Conservation (phyloP, 1,139 yeast genomes). For the Wickerhamomyces sp. region DNA sequence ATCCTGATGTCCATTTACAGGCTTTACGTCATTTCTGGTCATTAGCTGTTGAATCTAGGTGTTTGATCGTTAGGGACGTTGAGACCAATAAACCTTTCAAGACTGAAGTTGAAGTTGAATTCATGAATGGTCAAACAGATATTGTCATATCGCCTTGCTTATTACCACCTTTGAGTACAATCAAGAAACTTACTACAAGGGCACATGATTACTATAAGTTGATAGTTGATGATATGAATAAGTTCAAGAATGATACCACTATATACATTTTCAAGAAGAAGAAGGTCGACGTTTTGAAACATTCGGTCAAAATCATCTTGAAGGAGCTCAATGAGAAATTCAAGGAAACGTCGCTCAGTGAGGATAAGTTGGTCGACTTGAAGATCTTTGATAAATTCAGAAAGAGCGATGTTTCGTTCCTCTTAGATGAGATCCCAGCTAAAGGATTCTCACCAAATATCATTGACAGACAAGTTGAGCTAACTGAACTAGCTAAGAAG, state of each 20-base stretch:
- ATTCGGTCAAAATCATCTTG: conserved; percentile 33
- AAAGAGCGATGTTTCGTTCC: conserved; percentile 13
- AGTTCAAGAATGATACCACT: conserved; percentile 39
- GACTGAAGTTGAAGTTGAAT: conserved; percentile 43
- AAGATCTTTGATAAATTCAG: conserved; percentile 13
- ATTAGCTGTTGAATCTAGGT: conserved; percentile 73
- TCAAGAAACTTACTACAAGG: conserved; percentile 34
- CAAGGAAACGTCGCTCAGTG: conserved; percentile 4
- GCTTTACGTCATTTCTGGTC: conserved; percentile 93
- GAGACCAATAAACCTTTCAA: conserved; percentile 49
- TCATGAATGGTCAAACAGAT: conserved; percentile 35
- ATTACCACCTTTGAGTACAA: conserved; percentile 53
- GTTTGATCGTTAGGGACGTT: conserved; percentile 71
- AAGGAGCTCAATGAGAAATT: conserved; percentile 18
- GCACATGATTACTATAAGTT: conserved; percentile 44
- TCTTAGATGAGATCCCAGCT: conserved; percentile 10
- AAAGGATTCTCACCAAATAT: conserved; percentile 34
- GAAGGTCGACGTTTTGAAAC: conserved; percentile 37
- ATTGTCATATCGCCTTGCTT: conserved; percentile 53
- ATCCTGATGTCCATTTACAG: conserved; percentile 63
- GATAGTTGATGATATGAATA: conserved; percentile 34
- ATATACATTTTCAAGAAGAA: conserved; percentile 46
- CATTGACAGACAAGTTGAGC: conserved; percentile 52
- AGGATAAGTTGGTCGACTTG: conserved; percentile 9
- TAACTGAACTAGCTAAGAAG: conserved; percentile 37